These are phyloP conservation scores for Calonectria multiphialidica DNA, from an alignment of 2,329 filamentous ascomycete species.

Conservation along the genomic window DNA sequence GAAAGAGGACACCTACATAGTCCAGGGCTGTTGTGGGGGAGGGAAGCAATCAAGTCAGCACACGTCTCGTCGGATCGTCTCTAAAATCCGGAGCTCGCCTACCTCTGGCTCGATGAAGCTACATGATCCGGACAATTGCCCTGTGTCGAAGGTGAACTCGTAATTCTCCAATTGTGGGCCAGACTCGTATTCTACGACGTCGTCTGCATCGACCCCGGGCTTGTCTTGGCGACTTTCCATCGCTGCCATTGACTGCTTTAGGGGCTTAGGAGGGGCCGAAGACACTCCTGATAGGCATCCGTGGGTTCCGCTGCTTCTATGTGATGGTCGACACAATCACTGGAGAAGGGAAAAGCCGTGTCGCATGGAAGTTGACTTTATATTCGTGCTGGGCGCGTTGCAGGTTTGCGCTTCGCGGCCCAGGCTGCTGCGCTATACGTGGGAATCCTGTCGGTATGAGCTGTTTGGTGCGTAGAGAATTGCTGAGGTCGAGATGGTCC, in stretches of 20 bases:
- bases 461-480: background rate
- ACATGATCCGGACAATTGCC: background rate
- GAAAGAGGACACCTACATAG: conserved; percentile 13
- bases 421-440: background rate
- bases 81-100: background rate
- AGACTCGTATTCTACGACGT: background rate
- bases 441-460: background rate
- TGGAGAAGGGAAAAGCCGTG: background rate
- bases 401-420: background rate
- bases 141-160: conserved; percentile 7
- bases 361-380: background rate
- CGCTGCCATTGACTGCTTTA: background rate
- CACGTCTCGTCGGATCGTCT: background rate
- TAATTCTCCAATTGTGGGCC: background rate
- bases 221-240: background rate
- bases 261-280: background rate
- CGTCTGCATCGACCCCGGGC: background rate
- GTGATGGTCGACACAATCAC: background rate
- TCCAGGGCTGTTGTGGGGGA: background rate
- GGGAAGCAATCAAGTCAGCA: background rate
- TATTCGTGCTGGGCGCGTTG: background rate
- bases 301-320: background rate
- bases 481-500: background rate
- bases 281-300: background rate
- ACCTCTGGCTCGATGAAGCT: conserved; percentile 16